phyloP scores from a whole-genome alignment of 345 rosid species.

The Acer negundo region DNA sequence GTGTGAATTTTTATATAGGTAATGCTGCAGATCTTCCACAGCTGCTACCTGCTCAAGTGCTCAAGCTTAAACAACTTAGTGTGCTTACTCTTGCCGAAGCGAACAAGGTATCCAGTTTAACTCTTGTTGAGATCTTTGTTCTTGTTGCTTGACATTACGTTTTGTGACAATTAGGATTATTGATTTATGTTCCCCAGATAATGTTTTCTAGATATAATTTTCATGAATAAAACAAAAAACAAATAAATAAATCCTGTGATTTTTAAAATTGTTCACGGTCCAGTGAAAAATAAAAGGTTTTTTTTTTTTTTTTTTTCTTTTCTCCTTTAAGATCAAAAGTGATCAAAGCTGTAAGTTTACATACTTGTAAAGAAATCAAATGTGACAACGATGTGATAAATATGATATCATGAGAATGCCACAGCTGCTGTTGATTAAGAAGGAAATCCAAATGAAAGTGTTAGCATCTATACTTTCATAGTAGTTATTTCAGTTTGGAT shows the following conservation, averaged over 20 bases:
- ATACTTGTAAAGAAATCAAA: neutral
- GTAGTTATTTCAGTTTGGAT: neutral
- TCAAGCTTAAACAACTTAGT: conserved; percentile 48
- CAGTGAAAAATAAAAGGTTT: neutral
- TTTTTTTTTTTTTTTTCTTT: too few relatives aligned
- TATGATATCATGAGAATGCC: neutral
- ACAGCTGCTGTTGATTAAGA: neutral
- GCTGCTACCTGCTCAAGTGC: conserved; percentile 37
- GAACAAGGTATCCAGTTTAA: conserved; percentile 31
- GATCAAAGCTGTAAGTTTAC: neutral
- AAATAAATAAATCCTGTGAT: neutral
- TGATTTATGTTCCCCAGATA: neutral
- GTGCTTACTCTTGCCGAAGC: conserved; percentile 48
- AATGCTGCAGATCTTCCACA: conserved; percentile 30
- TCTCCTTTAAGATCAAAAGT: too few relatives aligned
- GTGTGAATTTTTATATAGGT: conserved; percentile 22
- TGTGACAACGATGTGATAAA: neutral
- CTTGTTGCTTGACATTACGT: neutral
- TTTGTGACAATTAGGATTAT: neutral
- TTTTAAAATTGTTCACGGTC: neutral
- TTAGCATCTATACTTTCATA: neutral
- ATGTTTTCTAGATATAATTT: neutral
- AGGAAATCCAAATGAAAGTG: neutral
- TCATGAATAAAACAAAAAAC: neutral
- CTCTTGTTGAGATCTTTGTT: neutral